Conservation (phyloP, 352 stramenopile species). For the Phytophthora lateralis region DNA sequence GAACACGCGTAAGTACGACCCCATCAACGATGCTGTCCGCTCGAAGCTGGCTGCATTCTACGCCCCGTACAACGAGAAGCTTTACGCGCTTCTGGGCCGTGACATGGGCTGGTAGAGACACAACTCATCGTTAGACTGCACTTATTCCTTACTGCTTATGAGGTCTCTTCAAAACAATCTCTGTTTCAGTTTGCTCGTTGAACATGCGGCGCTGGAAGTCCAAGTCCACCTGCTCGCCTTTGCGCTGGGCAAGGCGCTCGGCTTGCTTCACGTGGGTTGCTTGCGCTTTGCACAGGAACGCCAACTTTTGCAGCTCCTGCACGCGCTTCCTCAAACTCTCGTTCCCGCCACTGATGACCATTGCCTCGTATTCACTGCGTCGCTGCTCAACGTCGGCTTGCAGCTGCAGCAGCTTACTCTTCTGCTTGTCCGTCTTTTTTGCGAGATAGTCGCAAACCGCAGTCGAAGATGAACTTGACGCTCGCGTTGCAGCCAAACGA, state of each 20-base stretch:
- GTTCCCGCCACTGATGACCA: constrained; percentile 47
- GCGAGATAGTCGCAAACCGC: constrained; percentile 51
- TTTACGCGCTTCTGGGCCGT: constrained; percentile 67
- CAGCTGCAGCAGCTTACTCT: constrained; percentile 45
- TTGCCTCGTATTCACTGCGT: constrained; percentile 44
- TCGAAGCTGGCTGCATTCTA: constrained; percentile 79
- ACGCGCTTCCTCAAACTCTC: constrained; percentile 57
- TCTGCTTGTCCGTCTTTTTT: constrained; percentile 54
- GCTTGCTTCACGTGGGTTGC: constrained; percentile 51
- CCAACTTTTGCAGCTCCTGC: constrained; percentile 70
- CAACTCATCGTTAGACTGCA: constrained; percentile 16
- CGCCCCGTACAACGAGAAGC: constrained; percentile 82
- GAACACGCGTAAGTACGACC: constrained; percentile 89
- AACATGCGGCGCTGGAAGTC: constrained; percentile 52
- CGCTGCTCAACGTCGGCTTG: constrained; percentile 34
- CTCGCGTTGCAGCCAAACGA: constrained; percentile 15
- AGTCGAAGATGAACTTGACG: constrained; percentile 25
- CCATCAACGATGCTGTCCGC: constrained; percentile 56
- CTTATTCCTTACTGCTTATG: constrained; percentile 20
- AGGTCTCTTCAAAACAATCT: constrained; percentile 61
- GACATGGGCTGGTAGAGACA: constrained; percentile 58
- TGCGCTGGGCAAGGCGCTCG: constrained; percentile 39
- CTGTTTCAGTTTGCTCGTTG: constrained; percentile 64
- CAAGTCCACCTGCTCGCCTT: constrained; percentile 34
- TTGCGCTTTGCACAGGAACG: constrained; percentile 69